Base-by-base conservation (phyloP, 345 rosid genomes). In the Limnanthes douglasii region DNA sequence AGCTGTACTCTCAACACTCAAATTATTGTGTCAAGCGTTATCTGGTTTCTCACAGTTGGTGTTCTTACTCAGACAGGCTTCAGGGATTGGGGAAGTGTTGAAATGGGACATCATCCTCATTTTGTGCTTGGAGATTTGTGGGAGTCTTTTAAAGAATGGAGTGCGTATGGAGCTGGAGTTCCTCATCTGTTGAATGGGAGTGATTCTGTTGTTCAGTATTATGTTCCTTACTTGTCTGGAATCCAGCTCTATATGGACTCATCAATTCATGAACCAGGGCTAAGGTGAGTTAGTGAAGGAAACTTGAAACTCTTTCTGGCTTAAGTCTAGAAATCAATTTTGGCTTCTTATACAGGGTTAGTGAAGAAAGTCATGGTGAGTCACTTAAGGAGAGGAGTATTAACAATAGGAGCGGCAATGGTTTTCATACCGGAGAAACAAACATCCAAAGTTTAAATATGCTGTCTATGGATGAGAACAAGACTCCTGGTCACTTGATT, bases 161-260 rank as follows among this genome's bases (percentile, higher is more conserved):
- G 96, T 31, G 93, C 76, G 0, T 80, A 73, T 11, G 88, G 96
- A 10, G 78, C 70, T 0, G 96, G 93, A 25, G 82, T 76, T 31
- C 96, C 96, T 4, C 64, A 79, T 37, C 37, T 76, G 18, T 68
- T 85, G 27, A 61, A 76, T 37, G 90, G 73, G 15, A 43, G 46
- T 0, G 73, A 85, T 48, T 59, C 53, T 12, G 96, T 80, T 40
- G 59, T 71, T 53, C 96, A 85, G 65, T 85, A 85, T 34, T 85
- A 85, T 51, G 84, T 73, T 20, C 96, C 96, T 0, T 85, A 69
- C 54, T 64, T 85, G 45, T 85, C 96, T 11, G 96, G 85, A n/a
- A 80, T 85, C 49, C 96, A 85, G 53, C 51, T 85, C 18, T 85
- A 73, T 44, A 51, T 60, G 21, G 79, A 72, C 10, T 48, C 63